These are phyloP conservation scores for Wallacemonas collosoma DNA, from an alignment of 208 protist species.

Conservation along the genomic window DNA sequence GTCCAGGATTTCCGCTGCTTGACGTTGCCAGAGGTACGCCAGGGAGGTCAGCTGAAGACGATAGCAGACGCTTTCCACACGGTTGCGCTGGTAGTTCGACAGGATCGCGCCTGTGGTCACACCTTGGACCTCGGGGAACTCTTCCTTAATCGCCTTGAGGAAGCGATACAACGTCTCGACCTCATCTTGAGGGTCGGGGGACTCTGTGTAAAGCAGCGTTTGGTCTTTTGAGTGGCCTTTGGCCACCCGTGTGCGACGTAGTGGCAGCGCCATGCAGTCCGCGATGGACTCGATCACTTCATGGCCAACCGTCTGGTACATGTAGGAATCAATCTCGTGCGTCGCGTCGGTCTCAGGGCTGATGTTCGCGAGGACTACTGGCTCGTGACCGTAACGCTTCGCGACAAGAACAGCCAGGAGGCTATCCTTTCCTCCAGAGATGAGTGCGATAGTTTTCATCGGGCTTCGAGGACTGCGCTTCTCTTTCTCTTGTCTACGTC, in stretches of 20 bases:
- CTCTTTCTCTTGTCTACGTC: neutral
- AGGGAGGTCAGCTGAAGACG: conserved; percentile 94
- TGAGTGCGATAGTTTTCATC: conserved; percentile 97
- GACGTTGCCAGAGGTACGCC: conserved; percentile 96
- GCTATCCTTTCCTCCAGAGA: conserved; percentile 99
- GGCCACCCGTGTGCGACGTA: conserved; percentile 84
- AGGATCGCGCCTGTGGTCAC: conserved; percentile 98
- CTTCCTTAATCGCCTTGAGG: conserved; percentile 83
- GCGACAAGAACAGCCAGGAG: conserved; percentile 94
- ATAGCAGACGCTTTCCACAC: conserved; percentile 97
- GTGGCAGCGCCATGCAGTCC: conserved; percentile 90
- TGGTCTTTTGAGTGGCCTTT: conserved; percentile 71
- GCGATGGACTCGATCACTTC: conserved; percentile 90
- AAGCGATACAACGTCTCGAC: conserved; percentile 97
- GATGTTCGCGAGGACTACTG: conserved; percentile 97
- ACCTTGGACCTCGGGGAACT: conserved; percentile 87
- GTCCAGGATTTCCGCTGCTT: conserved; percentile 92
- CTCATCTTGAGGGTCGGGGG: conserved; percentile 91
- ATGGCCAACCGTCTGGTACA: conserved; percentile 99
- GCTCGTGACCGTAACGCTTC: conserved; percentile 94
- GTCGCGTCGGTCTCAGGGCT: conserved; percentile 28
- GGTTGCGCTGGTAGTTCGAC: conserved; percentile 97
- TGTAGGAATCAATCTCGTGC: conserved; percentile 97
- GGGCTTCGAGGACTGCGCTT: too few species aligned
- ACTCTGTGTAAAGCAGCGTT: conserved; percentile 82